Evolutionary conservation across 352 stramenopile species (phyloP), one percentile per base, ranked within the genome.

Genomic region (Thalassiosira mediterranea): DNA sequence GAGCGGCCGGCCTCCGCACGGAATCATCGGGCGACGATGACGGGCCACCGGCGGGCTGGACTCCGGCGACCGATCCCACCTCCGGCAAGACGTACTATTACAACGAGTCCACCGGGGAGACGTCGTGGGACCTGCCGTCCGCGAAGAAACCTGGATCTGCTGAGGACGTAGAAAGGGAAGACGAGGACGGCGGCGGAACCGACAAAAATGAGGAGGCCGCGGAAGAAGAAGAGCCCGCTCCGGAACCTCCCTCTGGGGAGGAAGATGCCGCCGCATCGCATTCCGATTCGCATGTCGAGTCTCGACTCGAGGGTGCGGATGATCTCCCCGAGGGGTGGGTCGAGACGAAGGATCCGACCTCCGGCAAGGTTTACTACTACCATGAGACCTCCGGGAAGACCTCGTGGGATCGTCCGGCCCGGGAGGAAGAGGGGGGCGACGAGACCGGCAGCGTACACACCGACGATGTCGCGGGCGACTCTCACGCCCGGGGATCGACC

Each of bases 31-130:
- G 13, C 7, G 34, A 42, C 7, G 34, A 42, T 13, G 34, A 42
- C 8, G 4, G 25, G 28, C 37, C 78, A 1, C 74, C 75, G n/a
- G 2, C 5, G 13, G 46, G 46, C 32, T 84, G 76, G 76, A 44
- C 65, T 42, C 61, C 76, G 25, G 34, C 57, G 5, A 47, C 66
- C 0, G 81, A 88, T 67, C 70, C 77, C 7, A 56, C 44, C 0
- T 83, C 64, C 0, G 72, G 69, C 19, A 57, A 66, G 23, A 40
- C 69, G 3, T 87, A 86, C 61, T 89, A 86, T 44, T 83, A 79
- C 64, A 83, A 89, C 65, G 46, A 29, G 17, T 28, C 58, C 1
- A 84, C 69, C 17, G 46, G 70, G 8, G 71, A 71, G 28, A 84
- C 70, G 11, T 68, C 61, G 29, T 89, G 79, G 79, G 75, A 89